Evolutionary conservation across 805 yeast species (phyloP), one percentile per base, ranked within the genome.

Genomic region (Torulaspora microellipsoides): DNA sequence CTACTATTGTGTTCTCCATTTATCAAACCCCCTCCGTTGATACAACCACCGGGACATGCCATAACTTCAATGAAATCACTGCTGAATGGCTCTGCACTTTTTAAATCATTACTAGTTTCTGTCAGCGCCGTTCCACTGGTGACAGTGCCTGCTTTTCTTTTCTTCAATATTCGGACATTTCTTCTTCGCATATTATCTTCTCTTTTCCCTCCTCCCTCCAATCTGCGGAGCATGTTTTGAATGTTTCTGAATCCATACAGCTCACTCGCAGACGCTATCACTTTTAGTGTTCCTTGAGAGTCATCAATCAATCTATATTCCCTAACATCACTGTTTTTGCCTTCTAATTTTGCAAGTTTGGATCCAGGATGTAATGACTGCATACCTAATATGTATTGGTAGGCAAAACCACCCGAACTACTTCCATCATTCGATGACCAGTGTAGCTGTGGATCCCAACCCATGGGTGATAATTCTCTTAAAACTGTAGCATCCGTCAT

Each of bases 31-130:
- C 99, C 98, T 9, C 99, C 99, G 58, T 91, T 93, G 44, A 90
- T 85, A 59, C 98, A 93, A 1, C 99, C 99, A 25, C 87, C 89
- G 5, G 99, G 99, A 63, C 99, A 93, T 0, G 99, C 99, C 96
- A 89, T 91, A 35, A 93, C 84, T 57, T 93, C 99, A 5, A 91
- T 85, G 53, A 84, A 86, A 49, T 87, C 93, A 53, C 85, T 81
- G 32, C 68, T 71, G 27, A 76, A 64, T 0, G 91, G 84, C 46
- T 85, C 90, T 0, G 80, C 81, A 1, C 53, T 20, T 7, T 20
- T 20, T 6, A 20, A 7, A 20, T 7, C 7, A 7, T 20, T 20
- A 20, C 25, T 20, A 8, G 8, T 20, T 20, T 20, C 25, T 7
- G 25, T 20, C 25, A 7, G 25, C 25, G 8, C 2, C 25, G 25